Base-by-base conservation (phyloP, 768 basidiomycete genomes). In the Rhodotorula taiwanensis region DNA sequence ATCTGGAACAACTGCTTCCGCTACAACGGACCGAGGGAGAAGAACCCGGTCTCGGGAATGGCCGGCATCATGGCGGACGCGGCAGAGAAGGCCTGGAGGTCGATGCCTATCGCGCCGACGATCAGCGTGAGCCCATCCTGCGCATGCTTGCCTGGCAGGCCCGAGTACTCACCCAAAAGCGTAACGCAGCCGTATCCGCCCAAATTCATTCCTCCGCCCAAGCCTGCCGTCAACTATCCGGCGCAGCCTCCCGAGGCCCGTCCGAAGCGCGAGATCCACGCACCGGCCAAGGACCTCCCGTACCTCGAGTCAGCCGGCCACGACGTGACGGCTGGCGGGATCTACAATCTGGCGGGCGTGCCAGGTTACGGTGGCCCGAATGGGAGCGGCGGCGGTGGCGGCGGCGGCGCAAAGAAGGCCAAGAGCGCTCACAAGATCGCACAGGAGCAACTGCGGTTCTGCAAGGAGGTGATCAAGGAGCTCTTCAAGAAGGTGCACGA, bases 261-360 rank as follows among this genome's bases (percentile, higher is more conserved):
- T n/a, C 94, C 94, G 3, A 98, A 97, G 78, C 88, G 95, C 57
- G 95, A 99, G 76, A 93, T 97, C 33, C 94, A 97, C 73, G 89
- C 94, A 6, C 94, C 93, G 16, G 87, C 90, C 27, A 93, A 91
- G 76, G 94, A 97, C 72, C 76, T 92, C 15, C 82, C 86, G 0
- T 95, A 94, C 74, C 83, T 83, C 59, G 61, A 60, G 30, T 60
- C 54, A 20, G 61, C 62, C 15, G 66, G 60, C 18, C 49, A 49
- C 18, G 88, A 89, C 55, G 28, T 54, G 25, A 52, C 57, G 41
- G 58, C 58, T 16, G 58, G 58, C 49, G 58, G 58, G 25, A 58
- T 58, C 57, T 62, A 70, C 64, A 54, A 4, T 85, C 87, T 34
- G 86, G 84, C 78, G 86, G 85, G 75, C 76, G 80, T 58, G 81